Conservation (phyloP, 2,329 filamentous ascomycete species). For the Trichoderma sp. region DNA sequence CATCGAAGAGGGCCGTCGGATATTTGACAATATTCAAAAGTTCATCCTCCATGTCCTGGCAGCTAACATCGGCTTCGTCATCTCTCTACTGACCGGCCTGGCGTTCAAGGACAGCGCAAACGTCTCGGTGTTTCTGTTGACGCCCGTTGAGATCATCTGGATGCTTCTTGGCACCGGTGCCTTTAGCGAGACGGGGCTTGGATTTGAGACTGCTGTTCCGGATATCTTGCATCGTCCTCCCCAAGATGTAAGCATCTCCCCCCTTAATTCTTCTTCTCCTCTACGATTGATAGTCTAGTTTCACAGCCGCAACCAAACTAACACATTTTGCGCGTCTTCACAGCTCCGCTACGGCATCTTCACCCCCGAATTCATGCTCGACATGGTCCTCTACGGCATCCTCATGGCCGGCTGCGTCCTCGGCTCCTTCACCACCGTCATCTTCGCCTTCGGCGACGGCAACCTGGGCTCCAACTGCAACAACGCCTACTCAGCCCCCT, state of each 20-base stretch:
- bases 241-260: constrained; percentile 50
- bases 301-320: neutral
- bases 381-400: constrained; percentile 65
- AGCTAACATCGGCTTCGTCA: constrained; percentile 68
- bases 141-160: constrained; percentile 73
- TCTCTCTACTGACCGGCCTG: constrained; percentile 66
- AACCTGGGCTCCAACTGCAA: constrained; percentile 63
- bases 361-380: constrained; percentile 63
- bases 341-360: constrained; percentile 59
- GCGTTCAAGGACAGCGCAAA: constrained; percentile 66
- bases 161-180: constrained; percentile 74
- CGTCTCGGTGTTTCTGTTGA: constrained; percentile 69
- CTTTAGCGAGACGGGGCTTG: constrained; percentile 71
- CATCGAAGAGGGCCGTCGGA: constrained; percentile 67
- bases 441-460: constrained; percentile 59
- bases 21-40: constrained; percentile 73
- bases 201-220: constrained; percentile 66
- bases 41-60: constrained; percentile 68
- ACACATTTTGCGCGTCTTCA: neutral
- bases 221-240: constrained; percentile 69
- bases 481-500: constrained; percentile 50
- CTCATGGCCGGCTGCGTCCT: constrained; percentile 65
- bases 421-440: constrained; percentile 58
- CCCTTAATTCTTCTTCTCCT: neutral
- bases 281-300: neutral